Evolutionary conservation across 2,329 filamentous ascomycete genomes (phyloP).

Genomic region (Lachnellula hyalina): DNA sequence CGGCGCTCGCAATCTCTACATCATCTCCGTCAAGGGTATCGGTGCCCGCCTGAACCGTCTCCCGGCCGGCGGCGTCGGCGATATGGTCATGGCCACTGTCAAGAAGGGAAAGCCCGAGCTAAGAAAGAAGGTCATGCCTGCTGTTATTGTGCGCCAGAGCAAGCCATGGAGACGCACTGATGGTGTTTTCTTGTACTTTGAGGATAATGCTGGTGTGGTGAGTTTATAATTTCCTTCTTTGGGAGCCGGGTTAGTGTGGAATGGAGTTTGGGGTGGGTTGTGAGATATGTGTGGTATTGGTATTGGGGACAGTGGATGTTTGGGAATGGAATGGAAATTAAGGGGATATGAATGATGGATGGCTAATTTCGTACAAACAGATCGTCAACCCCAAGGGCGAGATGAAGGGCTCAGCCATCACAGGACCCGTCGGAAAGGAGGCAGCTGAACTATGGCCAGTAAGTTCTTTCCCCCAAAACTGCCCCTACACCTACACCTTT

Average conservation of each 20-base stretch:
- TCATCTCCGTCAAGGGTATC: conserved; percentile 99
- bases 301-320: not conserved
- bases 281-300: not conserved
- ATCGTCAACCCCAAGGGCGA: conserved; percentile 99
- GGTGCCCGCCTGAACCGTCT: conserved; percentile 97
- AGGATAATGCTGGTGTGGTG: conserved; percentile 99
- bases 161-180: conserved; percentile 99
- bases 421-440: conserved; percentile 98
- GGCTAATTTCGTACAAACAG: conserved; percentile 45
- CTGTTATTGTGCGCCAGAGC: conserved; percentile 96
- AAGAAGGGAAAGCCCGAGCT: conserved; percentile 99
- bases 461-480: conserved; percentile 39
- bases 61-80: conserved; percentile 93
- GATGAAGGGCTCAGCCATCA: conserved; percentile 99
- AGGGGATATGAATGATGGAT: not conserved
- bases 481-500: not conserved
- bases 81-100: conserved; percentile 99
- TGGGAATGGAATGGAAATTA: not conserved
- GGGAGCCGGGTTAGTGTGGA: not conserved
- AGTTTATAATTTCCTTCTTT: conserved; percentile 39
- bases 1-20: conserved; percentile 97
- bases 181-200: conserved; percentile 99
- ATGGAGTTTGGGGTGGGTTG: not conserved
- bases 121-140: conserved; percentile 99
- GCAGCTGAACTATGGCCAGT: conserved; percentile 99